Evolutionary conservation across 768 basidiomycete species (phyloP).

Genomic region (Cystofilobasidium capitatum): DNA sequence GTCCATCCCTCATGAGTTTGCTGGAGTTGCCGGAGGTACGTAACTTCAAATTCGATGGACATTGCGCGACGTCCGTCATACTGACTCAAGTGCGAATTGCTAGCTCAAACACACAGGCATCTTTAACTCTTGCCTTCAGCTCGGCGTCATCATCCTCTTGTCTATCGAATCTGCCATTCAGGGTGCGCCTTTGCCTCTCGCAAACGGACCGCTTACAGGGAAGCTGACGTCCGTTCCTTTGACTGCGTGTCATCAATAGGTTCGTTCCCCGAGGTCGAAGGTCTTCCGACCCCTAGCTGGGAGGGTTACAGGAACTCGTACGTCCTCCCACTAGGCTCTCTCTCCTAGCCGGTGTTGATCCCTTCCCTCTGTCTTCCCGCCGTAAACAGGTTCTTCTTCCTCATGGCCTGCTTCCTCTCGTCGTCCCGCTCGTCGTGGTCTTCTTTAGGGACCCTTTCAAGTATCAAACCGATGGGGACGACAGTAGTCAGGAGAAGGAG

Average conservation of each 20-base stretch:
- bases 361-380: neutral
- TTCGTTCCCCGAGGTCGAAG: neutral
- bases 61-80: too few relatives aligned
- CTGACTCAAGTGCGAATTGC: too few relatives aligned
- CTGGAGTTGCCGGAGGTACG: neutral
- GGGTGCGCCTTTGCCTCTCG: neutral
- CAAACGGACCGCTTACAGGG: neutral
- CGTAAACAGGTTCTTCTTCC: slow-evolving; percentile 1
- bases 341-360: neutral
- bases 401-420: slow-evolving; percentile 7
- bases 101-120: neutral
- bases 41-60: neutral
- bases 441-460: slow-evolving; percentile 9
- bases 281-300: neutral
- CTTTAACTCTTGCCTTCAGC: neutral
- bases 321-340: neutral
- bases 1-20: neutral
- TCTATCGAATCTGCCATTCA: neutral
- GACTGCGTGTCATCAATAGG: too few relatives aligned
- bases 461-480: neutral
- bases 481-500: too few relatives aligned
- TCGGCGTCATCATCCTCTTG: slow-evolving; percentile 4
- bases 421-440: neutral
- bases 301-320: neutral
- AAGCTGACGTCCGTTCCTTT: neutral